Base-by-base conservation (phyloP, 495 filamentous ascomycete genomes). In the Penicillium canariense region DNA sequence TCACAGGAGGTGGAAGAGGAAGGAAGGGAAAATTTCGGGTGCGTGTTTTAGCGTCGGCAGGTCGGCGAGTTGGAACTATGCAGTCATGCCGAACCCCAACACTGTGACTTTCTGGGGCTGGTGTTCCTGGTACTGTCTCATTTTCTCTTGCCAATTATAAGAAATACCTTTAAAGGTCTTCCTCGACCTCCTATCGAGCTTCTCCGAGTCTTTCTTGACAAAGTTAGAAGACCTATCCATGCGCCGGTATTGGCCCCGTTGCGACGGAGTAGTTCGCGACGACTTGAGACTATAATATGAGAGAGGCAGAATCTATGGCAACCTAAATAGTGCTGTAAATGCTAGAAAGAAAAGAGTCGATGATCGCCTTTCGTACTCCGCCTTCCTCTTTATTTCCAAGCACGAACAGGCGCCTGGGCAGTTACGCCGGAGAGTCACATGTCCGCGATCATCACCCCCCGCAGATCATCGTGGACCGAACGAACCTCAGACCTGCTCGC, bases 11-110 rank as follows among this genome's bases (percentile, higher is more conserved):
- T 60, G 42, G 48, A 68, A 56, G 52, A 60, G 57, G 55, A 58
- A 56, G 54, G 64, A 68, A 54, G 63, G 66, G 65, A 72, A 74
- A 75, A 68, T 66, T 74, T 74, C 68, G 70, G 72, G 58, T 40
- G 55, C 58, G 62, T 50, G 52, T 57, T 61, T 67, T 67, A 67
- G 63, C 58, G 61, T 61, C 63, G 60, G 62, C 47, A 55, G 27
- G 49, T 53, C 57, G 53, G 58, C 26, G 55, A 60, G 38, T 32
- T 55, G 28, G 28, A 58, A 52, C 27, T 49, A 59, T 55, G 52
- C 45, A 20, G 18, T 20, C 5, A 52, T 40, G 49, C 36, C 38
- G 36, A 52, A 31, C 26, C 28, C 28, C 30, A 32, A 32, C 5
- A 34, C 7, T 1, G 6, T 12, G 27, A 34, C 30, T 12, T 6